A percentile compares a stretch with the other conserved stretches of the same genome.
Evolutionary conservation across 192 early-diverging fungal genomes (phyloP).

Genomic region (Backusella mclennaniae): DNA sequence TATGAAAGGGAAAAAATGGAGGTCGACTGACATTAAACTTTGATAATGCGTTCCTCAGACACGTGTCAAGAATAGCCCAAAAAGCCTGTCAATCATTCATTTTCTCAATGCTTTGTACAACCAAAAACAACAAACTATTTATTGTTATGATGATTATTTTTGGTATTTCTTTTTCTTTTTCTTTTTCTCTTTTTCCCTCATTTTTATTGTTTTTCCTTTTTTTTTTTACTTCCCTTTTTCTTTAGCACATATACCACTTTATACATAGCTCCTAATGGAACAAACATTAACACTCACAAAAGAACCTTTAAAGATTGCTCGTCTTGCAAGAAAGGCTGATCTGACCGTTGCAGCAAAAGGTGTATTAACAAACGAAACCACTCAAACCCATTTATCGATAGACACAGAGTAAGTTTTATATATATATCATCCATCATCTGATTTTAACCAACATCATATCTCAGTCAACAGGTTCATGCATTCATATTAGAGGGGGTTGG

Average conservation of each 20-base stretch:
- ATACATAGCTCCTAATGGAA: background rate
- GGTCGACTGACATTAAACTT: background rate
- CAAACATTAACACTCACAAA: background rate
- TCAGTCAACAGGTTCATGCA: slow-evolving; percentile 1
- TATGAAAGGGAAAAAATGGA: background rate
- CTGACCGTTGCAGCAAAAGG: background rate
- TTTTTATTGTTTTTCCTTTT: background rate
- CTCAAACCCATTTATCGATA: background rate
- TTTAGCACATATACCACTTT: background rate
- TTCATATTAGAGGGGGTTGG: slow-evolving; percentile 12
- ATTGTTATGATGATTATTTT: background rate
- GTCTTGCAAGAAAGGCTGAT: background rate
- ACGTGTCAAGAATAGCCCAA: slow-evolving; percentile 3
- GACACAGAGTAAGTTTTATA: background rate
- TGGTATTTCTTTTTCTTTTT: background rate
- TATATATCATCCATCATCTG: background rate
- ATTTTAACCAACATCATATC: too few species aligned
- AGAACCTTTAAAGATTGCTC: background rate
- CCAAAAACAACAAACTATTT: background rate
- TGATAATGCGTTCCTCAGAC: slow-evolving; percentile 3
- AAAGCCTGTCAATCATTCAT: slow-evolving; percentile 8
- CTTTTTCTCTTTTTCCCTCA: background rate
- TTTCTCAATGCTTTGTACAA: background rate
- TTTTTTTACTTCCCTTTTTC: background rate
- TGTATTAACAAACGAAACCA: background rate